Evolutionary conservation across 371 early-diverging fungal species (phyloP).

Genomic region (Apophysomyces variabilis): DNA sequence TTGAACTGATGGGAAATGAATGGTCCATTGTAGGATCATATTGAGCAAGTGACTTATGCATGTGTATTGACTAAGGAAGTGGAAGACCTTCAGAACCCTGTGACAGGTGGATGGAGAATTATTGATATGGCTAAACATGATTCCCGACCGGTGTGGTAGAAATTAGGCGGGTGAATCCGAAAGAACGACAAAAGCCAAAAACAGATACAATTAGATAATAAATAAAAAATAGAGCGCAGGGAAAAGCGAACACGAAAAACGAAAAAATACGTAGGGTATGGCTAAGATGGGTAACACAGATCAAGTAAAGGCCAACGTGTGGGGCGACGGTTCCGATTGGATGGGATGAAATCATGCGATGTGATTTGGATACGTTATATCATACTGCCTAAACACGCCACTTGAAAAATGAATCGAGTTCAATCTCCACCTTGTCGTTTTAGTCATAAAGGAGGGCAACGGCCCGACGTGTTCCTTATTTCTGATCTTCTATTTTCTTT

Average conservation of each 20-base stretch:
- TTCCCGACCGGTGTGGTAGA: slow-evolving; percentile 69
- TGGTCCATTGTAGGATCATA: slow-evolving; percentile 61
- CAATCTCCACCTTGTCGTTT: slow-evolving; percentile 7
- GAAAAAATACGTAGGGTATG: not conserved
- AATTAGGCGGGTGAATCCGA: slow-evolving; percentile 2
- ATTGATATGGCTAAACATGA: slow-evolving; percentile 89
- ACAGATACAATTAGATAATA: slow-evolving; percentile 10
- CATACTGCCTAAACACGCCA: slow-evolving; percentile 4
- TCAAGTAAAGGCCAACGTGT: slow-evolving; percentile 5
- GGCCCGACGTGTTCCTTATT: not conserved
- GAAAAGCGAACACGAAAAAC: not conserved
- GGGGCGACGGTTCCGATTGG: slow-evolving; percentile 8
- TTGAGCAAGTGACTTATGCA: slow-evolving; percentile 86
- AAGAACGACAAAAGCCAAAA: slow-evolving; percentile 1
- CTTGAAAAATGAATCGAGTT: not conserved
- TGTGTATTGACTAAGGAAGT: slow-evolving; percentile 89
- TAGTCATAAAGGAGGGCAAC: not conserved
- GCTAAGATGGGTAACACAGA: not conserved
- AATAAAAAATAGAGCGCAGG: slow-evolving; percentile 4
- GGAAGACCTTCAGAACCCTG: slow-evolving; percentile 84
- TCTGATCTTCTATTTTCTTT: not conserved
- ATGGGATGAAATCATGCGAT: slow-evolving; percentile 12
- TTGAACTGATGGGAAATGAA: too few relatives aligned
- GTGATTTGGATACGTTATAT: not conserved
- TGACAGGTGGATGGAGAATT: slow-evolving; percentile 92